Base-by-base conservation (phyloP, 2,329 filamentous ascomycete genomes). In the Sclerotinia nivalis region DNA sequence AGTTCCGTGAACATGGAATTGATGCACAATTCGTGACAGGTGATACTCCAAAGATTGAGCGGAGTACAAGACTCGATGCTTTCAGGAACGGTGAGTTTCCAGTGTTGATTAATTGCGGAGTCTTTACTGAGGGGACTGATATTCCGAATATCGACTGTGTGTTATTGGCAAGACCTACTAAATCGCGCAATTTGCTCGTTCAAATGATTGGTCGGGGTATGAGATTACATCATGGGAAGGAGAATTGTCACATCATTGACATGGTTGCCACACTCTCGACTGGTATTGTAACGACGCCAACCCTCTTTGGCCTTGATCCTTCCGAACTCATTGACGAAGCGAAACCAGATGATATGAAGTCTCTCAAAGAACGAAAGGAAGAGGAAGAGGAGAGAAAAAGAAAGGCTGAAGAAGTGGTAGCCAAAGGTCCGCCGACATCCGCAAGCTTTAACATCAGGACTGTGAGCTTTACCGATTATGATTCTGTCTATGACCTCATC, bases 121-220 rank as follows among this genome's bases (percentile, higher is more conserved):
- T 99, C 54, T 98, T 97, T 77, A 98, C 95, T 0, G 96, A 99
- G 82, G 96, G 96, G 2, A 99, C 96, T 0, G 96, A 99, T 77
- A 97, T 99, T 45, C 96, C 96, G 8, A 97, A 97, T 78, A 92
- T 99, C 74, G 96, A 99, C 81, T 98, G 96, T 77, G 88, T 99
- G 34, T 78, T 99, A 12, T 85, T 99, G 12, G 93, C 91, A 4
- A 85, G 96, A 34, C 96, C 96, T 0, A 99, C 96, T 1, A 89
- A 90, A 74, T 98, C 96, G 22, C 89, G 92, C n/a, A 98, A 97
- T 75, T 83, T 99, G 2, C 87, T 99, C 1, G 89, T 98, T 0
- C 96, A 99, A 80, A 99, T 99, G 96, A 97, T 99, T 72, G 96
- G 96, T 0, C 87, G 96, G 75, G 96, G 96, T 6, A 92, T 99